Base-by-base conservation (phyloP, 345 rosid genomes). In the Trapa incisa region DNA sequence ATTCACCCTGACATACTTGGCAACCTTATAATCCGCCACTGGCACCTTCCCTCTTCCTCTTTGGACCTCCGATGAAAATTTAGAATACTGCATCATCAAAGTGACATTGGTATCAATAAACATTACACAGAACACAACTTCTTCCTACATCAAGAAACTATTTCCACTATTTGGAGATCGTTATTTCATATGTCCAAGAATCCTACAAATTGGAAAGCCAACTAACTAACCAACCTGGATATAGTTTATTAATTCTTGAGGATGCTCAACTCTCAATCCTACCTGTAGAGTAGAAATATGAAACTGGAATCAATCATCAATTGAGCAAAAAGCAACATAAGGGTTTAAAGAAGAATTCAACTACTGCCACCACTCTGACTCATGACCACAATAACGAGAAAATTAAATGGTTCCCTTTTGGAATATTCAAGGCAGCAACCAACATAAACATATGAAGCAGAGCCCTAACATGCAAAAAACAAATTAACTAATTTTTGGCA, bases 231-330 rank as follows among this genome's bases (percentile, higher is more conserved):
- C 4, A 58, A 58, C 97, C 97, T 90, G 98, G 73, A 93, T 87
- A 71, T 73, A 75, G 86, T 93, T 86, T 65, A 93, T 90, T 71
- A 93, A 82, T 72, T 87, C 92, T 78, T 93, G 98, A 70, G 98
- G 98, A 81, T 93, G 98, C 79, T 93, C 98, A 71, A 93, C 66
- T 32, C 96, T 96, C 79, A 93, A 84, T 65, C 97, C 98, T 71
- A 93, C 95, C 98, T 93, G 80, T 64, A 65, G 69, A 74, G 72
- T 39, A 39, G 32, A 67, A 42, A 11, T 66, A 38, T 42, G 47
- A 65, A 47, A 65, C 42, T 7, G 29, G 9, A 8, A 5, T 33
- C 37, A 43, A 47, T 41, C 13, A 43, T 32, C 15, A 5, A 16
- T 11, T 32, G 16, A 58, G 15, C 35, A 35, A 4, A 11, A 58